Evolutionary conservation across 2,329 filamentous ascomycete genomes (phyloP).

Genomic region (Plectosphaerella plurivora): DNA sequence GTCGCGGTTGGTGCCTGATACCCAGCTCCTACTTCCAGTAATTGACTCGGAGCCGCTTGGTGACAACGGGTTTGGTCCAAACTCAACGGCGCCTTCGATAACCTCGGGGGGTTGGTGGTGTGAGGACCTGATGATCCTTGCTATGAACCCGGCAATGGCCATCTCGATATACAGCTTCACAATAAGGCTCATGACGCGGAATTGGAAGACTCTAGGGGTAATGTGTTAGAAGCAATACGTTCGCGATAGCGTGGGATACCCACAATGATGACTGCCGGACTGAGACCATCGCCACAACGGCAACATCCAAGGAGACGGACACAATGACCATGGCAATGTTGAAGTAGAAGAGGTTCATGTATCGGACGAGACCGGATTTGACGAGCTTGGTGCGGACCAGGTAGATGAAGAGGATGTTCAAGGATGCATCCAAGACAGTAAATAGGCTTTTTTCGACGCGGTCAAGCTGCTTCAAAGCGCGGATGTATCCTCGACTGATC

Average conservation of each 20-base stretch:
- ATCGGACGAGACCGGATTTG: conserved; percentile 42
- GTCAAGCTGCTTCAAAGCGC: conserved; percentile 43
- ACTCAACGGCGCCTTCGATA: too few species aligned
- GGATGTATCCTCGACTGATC: conserved; percentile 29
- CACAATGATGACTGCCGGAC: conserved; percentile 19
- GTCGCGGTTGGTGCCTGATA: too few species aligned
- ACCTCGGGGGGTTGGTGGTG: background rate
- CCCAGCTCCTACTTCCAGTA: too few species aligned
- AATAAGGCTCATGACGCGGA: conserved; percentile 42
- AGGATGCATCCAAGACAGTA: conserved; percentile 35
- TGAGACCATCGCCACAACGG: conserved; percentile 21
- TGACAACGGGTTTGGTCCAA: too few species aligned
- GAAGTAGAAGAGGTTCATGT: conserved; percentile 34
- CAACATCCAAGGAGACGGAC: conserved; percentile 20
- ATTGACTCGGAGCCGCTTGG: too few species aligned
- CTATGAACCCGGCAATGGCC: conserved; percentile 45
- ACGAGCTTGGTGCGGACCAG: conserved; percentile 39
- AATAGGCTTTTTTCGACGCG: conserved; percentile 43
- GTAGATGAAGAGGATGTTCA: conserved; percentile 43
- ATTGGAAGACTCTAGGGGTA: conserved; percentile 18
- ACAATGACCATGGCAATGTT: conserved; percentile 19
- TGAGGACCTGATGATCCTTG: conserved; percentile 20
- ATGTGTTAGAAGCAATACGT: background rate
- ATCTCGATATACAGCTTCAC: conserved; percentile 47
- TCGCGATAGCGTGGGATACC: background rate